Conservation (phyloP, 306 rosid species). For the Arachis hypogaea region DNA sequence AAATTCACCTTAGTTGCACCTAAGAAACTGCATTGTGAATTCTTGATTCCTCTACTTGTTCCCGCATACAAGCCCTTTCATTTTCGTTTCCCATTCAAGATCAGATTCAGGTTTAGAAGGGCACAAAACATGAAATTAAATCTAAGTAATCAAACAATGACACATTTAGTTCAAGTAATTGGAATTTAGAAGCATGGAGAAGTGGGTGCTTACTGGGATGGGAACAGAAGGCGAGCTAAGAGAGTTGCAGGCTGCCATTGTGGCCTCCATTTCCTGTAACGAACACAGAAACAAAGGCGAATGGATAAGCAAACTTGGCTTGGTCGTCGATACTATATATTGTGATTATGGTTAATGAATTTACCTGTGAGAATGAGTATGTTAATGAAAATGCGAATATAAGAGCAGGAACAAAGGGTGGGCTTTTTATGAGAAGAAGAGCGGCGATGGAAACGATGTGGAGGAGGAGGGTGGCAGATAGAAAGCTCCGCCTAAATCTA, state of each 20-base stretch:
- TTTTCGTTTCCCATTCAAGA: background rate
- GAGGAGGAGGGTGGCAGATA: conserved; percentile 24
- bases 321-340: background rate
- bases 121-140: background rate
- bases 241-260: conserved; percentile 71
- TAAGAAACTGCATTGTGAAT: conserved; percentile 74
- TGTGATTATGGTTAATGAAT: background rate
- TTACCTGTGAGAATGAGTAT: conserved; percentile 1
- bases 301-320: background rate
- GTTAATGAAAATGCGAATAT: background rate
- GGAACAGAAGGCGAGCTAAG: conserved; percentile 57
- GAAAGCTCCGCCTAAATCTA: conserved; percentile 36
- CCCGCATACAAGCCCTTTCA: conserved; percentile 64
- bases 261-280: conserved; percentile 60
- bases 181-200: background rate
- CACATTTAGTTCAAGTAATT: background rate
- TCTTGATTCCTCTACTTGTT: conserved; percentile 53
- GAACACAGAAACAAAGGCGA: background rate
- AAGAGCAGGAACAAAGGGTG: background rate
- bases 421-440: background rate
- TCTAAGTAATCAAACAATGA: background rate
- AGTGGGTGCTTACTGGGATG: conserved; percentile 52
- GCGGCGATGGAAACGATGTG: conserved; percentile 5
- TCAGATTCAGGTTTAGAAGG: conserved; percentile 1
- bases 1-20: conserved; percentile 54